Evolutionary conservation across 176 grass and related monocot genomes (phyloP).

Genomic region (Oryza meyeriana): DNA sequence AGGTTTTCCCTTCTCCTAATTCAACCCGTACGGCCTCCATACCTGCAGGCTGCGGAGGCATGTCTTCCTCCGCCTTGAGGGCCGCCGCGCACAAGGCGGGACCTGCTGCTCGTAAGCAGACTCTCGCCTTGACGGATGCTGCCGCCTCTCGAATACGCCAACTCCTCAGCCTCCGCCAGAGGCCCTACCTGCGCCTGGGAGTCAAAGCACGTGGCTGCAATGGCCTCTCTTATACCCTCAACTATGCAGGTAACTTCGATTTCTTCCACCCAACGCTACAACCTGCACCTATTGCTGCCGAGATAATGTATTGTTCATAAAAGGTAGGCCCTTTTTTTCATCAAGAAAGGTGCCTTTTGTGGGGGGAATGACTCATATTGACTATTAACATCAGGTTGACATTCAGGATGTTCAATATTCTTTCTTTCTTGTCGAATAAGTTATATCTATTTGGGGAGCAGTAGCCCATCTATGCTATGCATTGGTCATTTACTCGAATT

Average conservation of each 20-base stretch:
- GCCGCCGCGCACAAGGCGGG: slow-evolving; percentile 43
- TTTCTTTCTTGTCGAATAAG: too few species aligned
- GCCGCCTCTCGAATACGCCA: slow-evolving; percentile 60
- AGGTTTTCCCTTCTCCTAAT: too few species aligned
- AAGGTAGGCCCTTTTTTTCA: too few species aligned
- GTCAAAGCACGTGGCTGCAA: slow-evolving; percentile 87
- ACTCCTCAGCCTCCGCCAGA: slow-evolving; percentile 68
- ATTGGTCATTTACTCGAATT: background rate
- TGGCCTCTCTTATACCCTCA: slow-evolving; percentile 85
- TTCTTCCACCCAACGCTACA: too few species aligned
- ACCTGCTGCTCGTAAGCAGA: slow-evolving; percentile 60
- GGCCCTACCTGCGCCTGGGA: slow-evolving; percentile 63
- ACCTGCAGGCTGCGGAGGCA: background rate
- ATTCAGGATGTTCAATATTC: too few species aligned
- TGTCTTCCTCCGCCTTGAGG: slow-evolving; percentile 58
- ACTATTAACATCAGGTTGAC: too few species aligned
- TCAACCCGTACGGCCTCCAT: background rate
- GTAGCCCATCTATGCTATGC: background rate
- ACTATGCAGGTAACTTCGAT: slow-evolving; percentile 62
- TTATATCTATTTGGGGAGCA: too few species aligned
- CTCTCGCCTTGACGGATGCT: slow-evolving; percentile 54
- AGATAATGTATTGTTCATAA: too few species aligned
- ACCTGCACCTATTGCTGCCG: too few species aligned
- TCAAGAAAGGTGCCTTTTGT: too few species aligned
- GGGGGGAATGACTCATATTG: too few species aligned